Evolutionary conservation across 805 yeast genomes (phyloP).

Genomic region (Nakazawaea laoshanensis): DNA sequence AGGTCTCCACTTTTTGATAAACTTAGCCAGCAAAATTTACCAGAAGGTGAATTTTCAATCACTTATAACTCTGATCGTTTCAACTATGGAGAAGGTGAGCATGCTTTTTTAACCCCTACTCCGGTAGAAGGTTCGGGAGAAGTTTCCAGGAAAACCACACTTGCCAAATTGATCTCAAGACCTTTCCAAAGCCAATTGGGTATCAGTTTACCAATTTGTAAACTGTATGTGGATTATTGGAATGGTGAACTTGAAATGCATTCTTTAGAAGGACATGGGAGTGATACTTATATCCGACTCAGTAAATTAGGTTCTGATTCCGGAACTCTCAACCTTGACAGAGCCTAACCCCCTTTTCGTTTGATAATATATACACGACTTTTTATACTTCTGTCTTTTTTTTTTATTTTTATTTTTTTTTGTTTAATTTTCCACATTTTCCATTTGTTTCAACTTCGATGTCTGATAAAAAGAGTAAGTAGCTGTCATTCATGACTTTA

Average conservation of each 20-base stretch:
- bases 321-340: conserved; percentile 59
- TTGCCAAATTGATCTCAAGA: conserved; percentile 59
- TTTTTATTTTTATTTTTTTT: no score
- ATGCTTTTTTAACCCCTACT: conserved; percentile 10
- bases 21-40: background rate
- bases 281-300: conserved; percentile 75
- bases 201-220: conserved; percentile 86
- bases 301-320: conserved; percentile 69
- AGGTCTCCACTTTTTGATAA: conserved; percentile 7
- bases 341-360: conserved; percentile 31
- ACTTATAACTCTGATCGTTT: background rate
- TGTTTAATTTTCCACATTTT: no score
- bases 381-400: background rate
- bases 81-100: conserved; percentile 7
- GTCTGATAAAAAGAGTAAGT: background rate
- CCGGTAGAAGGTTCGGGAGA: conserved; percentile 18
- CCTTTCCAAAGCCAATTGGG: conserved; percentile 74
- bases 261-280: conserved; percentile 85
- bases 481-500: background rate
- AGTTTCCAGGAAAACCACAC: conserved; percentile 46
- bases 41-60: no score
- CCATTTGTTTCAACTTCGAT: no score
- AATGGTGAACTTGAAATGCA: conserved; percentile 81
- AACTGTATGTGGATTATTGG: conserved; percentile 94
- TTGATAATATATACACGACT: no score